Conservation (phyloP, 1,284 basidiomycete species). For the Trametes polyzona region DNA sequence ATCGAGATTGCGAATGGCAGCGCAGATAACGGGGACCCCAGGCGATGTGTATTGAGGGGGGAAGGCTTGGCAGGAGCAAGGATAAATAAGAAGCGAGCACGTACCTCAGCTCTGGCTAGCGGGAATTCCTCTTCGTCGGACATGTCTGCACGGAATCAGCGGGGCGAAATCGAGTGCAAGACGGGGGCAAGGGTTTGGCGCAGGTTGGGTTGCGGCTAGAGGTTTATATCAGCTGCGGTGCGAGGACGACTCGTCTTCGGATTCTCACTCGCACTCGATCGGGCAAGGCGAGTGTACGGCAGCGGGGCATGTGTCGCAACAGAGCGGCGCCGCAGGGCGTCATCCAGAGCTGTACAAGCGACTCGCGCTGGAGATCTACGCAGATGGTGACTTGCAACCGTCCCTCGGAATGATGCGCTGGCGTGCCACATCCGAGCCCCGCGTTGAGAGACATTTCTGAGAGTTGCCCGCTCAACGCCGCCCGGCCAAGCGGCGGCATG, state of each 20-base stretch:
- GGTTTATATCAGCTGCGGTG: slow-evolving; percentile 1
- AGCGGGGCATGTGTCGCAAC: slow-evolving; percentile 2
- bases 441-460: neutral
- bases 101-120: slow-evolving; percentile 16
- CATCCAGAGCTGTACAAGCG: neutral
- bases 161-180: neutral
- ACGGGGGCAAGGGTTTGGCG: slow-evolving; percentile 4
- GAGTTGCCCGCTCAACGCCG: too few relatives aligned
- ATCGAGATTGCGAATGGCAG: neutral
- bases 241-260: neutral
- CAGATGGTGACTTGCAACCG: slow-evolving; percentile 4
- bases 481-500: neutral
- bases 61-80: neutral
- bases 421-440: neutral
- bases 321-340: neutral
- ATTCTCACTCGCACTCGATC: neutral
- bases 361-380: slow-evolving; percentile 1
- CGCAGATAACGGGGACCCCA: neutral
- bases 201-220: neutral
- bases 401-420: neutral
- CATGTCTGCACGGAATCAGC: slow-evolving; percentile 12
- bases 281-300: neutral
- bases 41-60: neutral
- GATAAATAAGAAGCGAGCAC: neutral
- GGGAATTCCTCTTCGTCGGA: slow-evolving; percentile 15